Base-by-base conservation (phyloP, 2,329 filamentous ascomycete genomes). In the Fusarium hostae region DNA sequence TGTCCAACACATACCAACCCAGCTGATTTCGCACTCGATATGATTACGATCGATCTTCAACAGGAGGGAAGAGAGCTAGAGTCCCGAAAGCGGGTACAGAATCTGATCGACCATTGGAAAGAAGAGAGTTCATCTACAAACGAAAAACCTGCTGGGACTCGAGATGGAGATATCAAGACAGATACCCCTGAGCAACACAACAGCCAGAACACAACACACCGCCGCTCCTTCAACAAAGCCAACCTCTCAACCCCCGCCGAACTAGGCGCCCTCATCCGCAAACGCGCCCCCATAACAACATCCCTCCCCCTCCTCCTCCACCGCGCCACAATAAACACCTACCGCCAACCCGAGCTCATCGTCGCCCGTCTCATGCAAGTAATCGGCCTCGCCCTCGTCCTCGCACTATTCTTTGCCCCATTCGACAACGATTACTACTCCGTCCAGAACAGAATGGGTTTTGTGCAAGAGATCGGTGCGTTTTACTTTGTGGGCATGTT, bases 401-500 rank as follows among this genome's bases (percentile, higher is more conserved):
- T 93, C 15, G 83, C 90, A 0, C 82, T 92, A 16, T 93, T 93
- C 84, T 94, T 94, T 76, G 88, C 92, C 1, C 92, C 92, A 0
- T 79, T 94, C 6, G 86, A 89, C 71, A 86, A 89, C 75, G 86
- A 94, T 78, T 94, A 92, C 81, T 88, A 86, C 58, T 88, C 88
- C 3, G 86, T 95, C 0, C 92, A 94, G 78, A 93, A 90, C 55
- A 87, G 92, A 3, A 86, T 94, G 73, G 92, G 92, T 1, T 92
- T 94, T 72, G 83, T 94, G 2, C 90, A 94, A 70, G 88, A 94
- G 76, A 86, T 94, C 34, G 88, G 89, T 2, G 90, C 91, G 0
- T 88, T 93, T 39, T 92, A 92, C 79, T 92, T 92, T 73, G 88
- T 93, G 4, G 92, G 92, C 32, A 94, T 94, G 91, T 85, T 94